Evolutionary conservation across 805 yeast genomes (phyloP), one percentile per base, ranked within the genome.

Genomic region (Saccharomycopsis malanga): DNA sequence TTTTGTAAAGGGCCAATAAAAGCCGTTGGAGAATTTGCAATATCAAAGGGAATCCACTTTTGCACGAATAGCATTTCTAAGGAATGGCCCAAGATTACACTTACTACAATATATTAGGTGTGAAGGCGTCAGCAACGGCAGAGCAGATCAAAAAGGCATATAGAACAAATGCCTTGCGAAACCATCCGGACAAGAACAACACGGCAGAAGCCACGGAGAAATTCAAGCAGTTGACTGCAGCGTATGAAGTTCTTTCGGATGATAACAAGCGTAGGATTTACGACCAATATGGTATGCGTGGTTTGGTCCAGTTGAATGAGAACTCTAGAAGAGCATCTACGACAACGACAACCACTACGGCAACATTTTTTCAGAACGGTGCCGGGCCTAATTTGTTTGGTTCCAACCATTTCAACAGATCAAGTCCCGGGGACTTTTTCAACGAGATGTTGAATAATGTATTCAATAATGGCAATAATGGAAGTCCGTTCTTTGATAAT

Each of bases 101-200:
- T 45, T 56, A 60, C 4, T 87, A 87, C 64, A 86, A 76, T 38
- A 66, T 85, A 2, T 70, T 87, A 20, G 95, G 87, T 32, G 77
- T 87, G 3, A 76, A 74, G 5, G 60, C 71, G 2, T 69, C 74
- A 3, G 71, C 89, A 4, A 64, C 69, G 9, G 94, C 85, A 44
- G 63, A 68, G 22, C 94, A 87, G 51, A 80, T 89, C 57, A 86
- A 87, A 59, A 84, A 85, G 59, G 84, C 96, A 12, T 89, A 91
- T 61, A 71, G 96, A 53, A 84, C 80, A 61, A 67, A 87, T 52
- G 96, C 97, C 1, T 75, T 89, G 24, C 82, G 81, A 58, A 73
- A 87, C 61, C 98, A 89, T 64, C 98, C 98, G 3, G 98, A 89
- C 64, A 89, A 89, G 64, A 93, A 93, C 64, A 98, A 94, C 55